Percentiles rank a stretch among this genome's conserved stretches.
These are phyloP conservation scores for Lojkania enalia DNA, from an alignment of 2,329 filamentous ascomycete species.

Conservation along the genomic window DNA sequence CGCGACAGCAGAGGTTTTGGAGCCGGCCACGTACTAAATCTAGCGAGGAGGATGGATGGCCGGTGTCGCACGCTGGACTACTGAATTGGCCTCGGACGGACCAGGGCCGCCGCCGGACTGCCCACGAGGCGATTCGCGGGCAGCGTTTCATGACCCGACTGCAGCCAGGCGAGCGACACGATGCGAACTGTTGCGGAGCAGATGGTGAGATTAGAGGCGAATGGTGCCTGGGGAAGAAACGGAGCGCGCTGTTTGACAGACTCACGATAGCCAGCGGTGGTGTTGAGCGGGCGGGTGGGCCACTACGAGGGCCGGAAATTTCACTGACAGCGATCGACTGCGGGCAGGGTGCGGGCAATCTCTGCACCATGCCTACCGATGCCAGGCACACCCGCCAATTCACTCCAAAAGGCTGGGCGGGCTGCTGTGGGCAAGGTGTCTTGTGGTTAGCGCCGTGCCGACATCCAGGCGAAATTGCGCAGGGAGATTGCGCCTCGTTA, in stretches of 20 bases:
- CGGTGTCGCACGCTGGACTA: too few species aligned
- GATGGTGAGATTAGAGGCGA: too few species aligned
- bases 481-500: constrained; percentile 30
- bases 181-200: too few species aligned
- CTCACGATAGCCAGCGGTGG: constrained; percentile 6
- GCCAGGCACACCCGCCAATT: constrained; percentile 11
- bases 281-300: constrained; percentile 1
- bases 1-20: constrained; percentile 18
- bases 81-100: too few species aligned
- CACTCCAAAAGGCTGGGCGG: background rate
- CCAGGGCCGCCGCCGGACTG: too few species aligned
- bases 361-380: constrained; percentile 6
- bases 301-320: constrained; percentile 8
- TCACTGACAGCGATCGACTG: constrained; percentile 5
- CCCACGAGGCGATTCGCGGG: too few species aligned
- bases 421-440: background rate
- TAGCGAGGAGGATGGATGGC: too few species aligned
- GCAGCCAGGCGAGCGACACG: too few species aligned
- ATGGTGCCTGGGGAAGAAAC: background rate
- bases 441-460: constrained; percentile 7
- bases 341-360: constrained; percentile 3
- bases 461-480: constrained; percentile 1
- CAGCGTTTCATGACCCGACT: too few species aligned
- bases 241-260: background rate
- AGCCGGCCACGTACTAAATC: constrained; percentile 19